Percentiles rank a stretch among this genome's conserved stretches.
These are phyloP conservation scores for Isabelozyma rhagii DNA, from an alignment of 805 yeast species.

Conservation along the genomic window DNA sequence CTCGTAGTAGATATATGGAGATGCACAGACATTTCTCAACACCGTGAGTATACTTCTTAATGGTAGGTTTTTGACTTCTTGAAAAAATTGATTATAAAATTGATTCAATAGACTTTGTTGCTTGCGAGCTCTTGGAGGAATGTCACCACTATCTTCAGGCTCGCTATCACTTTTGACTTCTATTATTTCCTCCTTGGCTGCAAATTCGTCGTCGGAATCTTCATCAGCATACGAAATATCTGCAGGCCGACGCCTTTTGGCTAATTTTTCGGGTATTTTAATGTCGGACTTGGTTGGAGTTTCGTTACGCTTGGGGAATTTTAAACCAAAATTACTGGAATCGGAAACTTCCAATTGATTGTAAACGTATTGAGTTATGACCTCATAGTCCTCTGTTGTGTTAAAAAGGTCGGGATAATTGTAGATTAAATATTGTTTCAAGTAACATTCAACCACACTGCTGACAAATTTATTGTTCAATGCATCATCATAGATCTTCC, in stretches of 20 bases:
- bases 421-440: constrained; percentile 49
- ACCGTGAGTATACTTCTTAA: constrained; percentile 78
- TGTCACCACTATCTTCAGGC: not conserved
- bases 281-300: not conserved
- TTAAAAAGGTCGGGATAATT: constrained; percentile 26
- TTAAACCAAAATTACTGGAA: constrained; percentile 9
- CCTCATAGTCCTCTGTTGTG: constrained; percentile 12
- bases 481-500: constrained; percentile 55
- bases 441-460: constrained; percentile 43
- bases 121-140: constrained; percentile 4
- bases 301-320: not conserved
- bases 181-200: not conserved
- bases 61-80: constrained; percentile 30
- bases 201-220: constrained; percentile 29
- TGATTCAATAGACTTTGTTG: constrained; percentile 10
- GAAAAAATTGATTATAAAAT: constrained; percentile 9
- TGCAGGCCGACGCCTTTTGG: constrained; percentile 1
- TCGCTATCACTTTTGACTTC: not conserved
- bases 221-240: constrained; percentile 11
- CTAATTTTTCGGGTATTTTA: not conserved
- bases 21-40: constrained; percentile 76
- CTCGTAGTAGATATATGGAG: constrained; percentile 79
- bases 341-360: constrained; percentile 27
- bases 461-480: constrained; percentile 43
- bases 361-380: constrained; percentile 42